phyloP scores from a whole-genome alignment of 2,329 filamentous ascomycete species.

The Didymella segeticola region DNA sequence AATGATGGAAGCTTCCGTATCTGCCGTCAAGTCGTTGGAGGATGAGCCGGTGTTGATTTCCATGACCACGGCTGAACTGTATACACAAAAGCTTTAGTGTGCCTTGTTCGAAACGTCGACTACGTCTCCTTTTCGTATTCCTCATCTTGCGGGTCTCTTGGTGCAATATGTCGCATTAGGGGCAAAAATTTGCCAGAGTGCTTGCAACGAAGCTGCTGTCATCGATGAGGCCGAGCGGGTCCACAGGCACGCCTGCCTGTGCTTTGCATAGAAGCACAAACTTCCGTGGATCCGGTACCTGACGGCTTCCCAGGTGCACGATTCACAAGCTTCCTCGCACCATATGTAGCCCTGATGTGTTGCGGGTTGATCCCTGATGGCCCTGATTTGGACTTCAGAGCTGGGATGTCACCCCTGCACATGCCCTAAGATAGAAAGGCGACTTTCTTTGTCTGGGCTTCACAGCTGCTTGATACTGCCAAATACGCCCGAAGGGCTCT shows the following conservation, averaged over 20 bases:
- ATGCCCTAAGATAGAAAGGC: neutral
- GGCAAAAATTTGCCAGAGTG: neutral
- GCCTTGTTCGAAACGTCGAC: neutral
- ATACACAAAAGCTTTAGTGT: neutral
- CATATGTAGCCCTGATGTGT: constrained; percentile 1
- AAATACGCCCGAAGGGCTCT: neutral
- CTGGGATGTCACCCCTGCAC: neutral
- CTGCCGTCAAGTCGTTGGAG: neutral
- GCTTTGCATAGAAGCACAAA: constrained; percentile 2
- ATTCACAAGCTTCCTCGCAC: neutral
- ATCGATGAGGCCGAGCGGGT: constrained; percentile 13
- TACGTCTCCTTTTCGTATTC: neutral
- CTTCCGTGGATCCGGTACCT: constrained; percentile 3
- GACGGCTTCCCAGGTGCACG: neutral
- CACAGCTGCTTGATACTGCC: neutral
- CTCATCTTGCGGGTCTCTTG: neutral
- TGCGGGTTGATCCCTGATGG: neutral
- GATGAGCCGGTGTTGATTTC: neutral
- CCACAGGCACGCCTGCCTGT: constrained; percentile 6
- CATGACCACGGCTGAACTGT: neutral
- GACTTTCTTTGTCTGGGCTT: constrained; percentile 1
- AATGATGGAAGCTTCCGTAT: neutral
- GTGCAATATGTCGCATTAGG: constrained; percentile 1
- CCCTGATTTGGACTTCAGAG: neutral
- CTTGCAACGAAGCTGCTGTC: constrained; percentile 12